A percentile compares a stretch with the other conserved stretches of the same genome.
These are phyloP conservation scores for Poa annua DNA, from an alignment of 176 grass and related monocot genomes.

Conservation along the genomic window DNA sequence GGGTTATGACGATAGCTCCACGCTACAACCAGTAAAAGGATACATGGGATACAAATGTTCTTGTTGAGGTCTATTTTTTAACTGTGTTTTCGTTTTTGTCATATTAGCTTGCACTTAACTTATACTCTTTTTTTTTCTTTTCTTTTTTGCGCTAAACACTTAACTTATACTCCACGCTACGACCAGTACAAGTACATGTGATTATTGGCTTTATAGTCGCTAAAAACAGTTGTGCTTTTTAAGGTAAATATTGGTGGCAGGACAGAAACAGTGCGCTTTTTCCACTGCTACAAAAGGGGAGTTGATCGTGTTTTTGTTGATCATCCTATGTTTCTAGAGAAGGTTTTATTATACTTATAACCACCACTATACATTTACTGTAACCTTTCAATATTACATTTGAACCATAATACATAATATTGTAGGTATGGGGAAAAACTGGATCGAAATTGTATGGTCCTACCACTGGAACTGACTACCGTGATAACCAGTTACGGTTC, in stretches of 20 bases:
- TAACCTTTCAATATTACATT: constrained; percentile 13
- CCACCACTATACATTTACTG: not conserved
- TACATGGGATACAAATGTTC: constrained; percentile 69
- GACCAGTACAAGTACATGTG: too few species aligned
- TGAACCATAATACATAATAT: constrained; percentile 36
- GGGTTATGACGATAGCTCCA: constrained; percentile 71
- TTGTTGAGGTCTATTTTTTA: constrained; percentile 55
- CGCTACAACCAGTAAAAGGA: constrained; percentile 79
- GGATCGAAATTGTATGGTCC: constrained; percentile 91
- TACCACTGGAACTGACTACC: constrained; percentile 74
- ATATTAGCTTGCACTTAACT: constrained; percentile 12
- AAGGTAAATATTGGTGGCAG: constrained; percentile 65
- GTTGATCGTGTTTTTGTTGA: constrained; percentile 75
- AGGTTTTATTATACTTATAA: constrained; percentile 38
- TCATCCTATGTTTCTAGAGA: constrained; percentile 77
- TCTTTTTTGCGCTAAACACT: too few species aligned
- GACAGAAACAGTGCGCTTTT: constrained; percentile 59
- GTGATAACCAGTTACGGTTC: constrained; percentile 87
- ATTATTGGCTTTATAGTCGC: constrained; percentile 8
- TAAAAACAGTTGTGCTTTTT: constrained; percentile 26
- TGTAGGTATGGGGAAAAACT: constrained; percentile 91
- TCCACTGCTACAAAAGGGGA: constrained; percentile 78
- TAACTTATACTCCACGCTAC: constrained; percentile 1
- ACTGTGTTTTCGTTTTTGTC: not conserved
- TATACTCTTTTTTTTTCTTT: too few species aligned